Evolutionary conservation across 1,284 basidiomycete genomes (phyloP), one percentile per base, ranked within the genome.

Genomic region (Fomitopsis schrenkii): DNA sequence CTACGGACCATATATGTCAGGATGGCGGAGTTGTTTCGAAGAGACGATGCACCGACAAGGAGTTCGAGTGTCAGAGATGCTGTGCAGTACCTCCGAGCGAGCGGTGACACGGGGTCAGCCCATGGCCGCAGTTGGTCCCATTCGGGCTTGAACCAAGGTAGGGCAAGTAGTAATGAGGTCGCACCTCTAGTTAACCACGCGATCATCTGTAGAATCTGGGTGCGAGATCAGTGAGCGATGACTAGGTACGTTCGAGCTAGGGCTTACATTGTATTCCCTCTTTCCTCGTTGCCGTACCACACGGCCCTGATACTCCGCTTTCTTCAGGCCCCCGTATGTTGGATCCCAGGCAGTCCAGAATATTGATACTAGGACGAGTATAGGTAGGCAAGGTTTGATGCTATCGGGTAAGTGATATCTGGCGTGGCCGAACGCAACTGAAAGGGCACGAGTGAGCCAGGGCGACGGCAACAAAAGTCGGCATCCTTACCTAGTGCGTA

Each of bases 261-360:
- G 33, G 41, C 74, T 87, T 71, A 89, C 90, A 65, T 83, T 84
- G 68, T 92, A 90, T 64, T 72, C 71, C 14, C 72, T 73, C 70
- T 85, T 89, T 22, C 90, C 88, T 42, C 78, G 79, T 45, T 90
- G 75, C 41, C 85, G 82, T 19, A 92, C 78, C 63, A 85, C 80
- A 22, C 88, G 83, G 2, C 90, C 90, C 75, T 91, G 88, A 52
- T 82, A 74, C 67, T 81, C 79, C 10, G 87, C 85, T 64, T 77
- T 80, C 64, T 81, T 80, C 57, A 83, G 76, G 2, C 81, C 77
- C 6, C 81, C 76, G 68, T 90, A 92, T 17, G 88, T 90, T 6
- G 90, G 91, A 69, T 93, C 85, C 91, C 91, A 93, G 2, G 80
- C 83, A 0, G 83, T 84, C 84, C 90, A 93, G 12, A 87, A 67